Base-by-base conservation (phyloP, 148 eudicot species). In the Polygonum aviculare region DNA sequence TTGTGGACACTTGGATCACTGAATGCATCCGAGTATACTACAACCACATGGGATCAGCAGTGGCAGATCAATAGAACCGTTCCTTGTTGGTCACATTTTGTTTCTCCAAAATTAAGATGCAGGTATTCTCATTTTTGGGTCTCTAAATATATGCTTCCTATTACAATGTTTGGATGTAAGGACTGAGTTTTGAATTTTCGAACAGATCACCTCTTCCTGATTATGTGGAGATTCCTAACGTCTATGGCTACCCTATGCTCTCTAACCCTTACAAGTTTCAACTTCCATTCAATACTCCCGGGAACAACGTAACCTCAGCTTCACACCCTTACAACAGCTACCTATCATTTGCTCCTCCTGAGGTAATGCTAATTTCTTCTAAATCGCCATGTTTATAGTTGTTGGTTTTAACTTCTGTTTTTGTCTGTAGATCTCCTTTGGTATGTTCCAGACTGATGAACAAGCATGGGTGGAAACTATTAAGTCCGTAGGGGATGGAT, bases 261-360 rank as follows among this genome's bases (percentile, higher is more conserved):
- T 85, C 86, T 1, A 93, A 93, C 57, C 94, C 98, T 57, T 52
- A 71, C 22, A 81, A 81, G 88, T 86, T 91, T 75, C 75, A 84
- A n/a, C 35, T 78, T 60, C 77, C 91, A 21, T 77, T 91, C 75
- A 80, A 78, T 78, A 91, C 93, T 51, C 96, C 92, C 72, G 96
- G 92, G 75, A 38, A 10, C 71, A 80, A 77, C 70, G 31, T 55
- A 19, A 65, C 18, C 67, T 83, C 83, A 38, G 72, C 79, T 21
- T 74, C 77, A 50, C 78, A 86, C 72, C 74, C 81, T 79, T 77
- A 82, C 52, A 41, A 75, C 75, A 88, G 87, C 81, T 91, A 89
- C 88, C 91, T 93, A 48, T 93, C 98, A 19, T 93, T 93, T 80
- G 91, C 98, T 80, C 98, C 98, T 77, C 98, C 98, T 65, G 98